Percentiles rank a stretch among this genome's conserved stretches.
Evolutionary conservation across 148 eudicot species (phyloP).

Genomic region (Vaccinium darrowii): DNA sequence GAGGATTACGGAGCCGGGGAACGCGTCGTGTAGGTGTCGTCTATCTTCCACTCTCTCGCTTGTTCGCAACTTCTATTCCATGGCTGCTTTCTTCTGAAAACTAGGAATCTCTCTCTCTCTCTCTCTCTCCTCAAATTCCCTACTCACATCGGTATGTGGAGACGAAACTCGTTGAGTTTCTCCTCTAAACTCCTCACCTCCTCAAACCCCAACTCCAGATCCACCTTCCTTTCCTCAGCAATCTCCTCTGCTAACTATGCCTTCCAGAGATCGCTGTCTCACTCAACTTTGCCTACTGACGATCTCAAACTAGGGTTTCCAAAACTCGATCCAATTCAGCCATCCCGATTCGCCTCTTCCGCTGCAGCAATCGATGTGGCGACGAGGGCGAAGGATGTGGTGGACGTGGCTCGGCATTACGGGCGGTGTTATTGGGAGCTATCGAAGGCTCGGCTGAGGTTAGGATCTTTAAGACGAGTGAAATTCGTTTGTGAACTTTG

Average conservation of each 20-base stretch:
- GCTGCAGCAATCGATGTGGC: slow-evolving; percentile 19
- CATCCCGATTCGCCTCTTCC: slow-evolving; percentile 26
- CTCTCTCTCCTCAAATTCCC: not conserved
- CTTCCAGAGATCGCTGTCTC: slow-evolving; percentile 18
- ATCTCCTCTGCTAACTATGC: not conserved
- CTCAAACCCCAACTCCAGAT: slow-evolving; percentile 11
- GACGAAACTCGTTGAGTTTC: slow-evolving; percentile 51
- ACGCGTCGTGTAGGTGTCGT: too few relatives aligned
- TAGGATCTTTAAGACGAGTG: not conserved
- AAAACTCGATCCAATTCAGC: slow-evolving; percentile 15
- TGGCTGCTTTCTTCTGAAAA: not conserved
- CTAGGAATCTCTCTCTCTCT: not conserved
- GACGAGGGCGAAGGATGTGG: slow-evolving; percentile 40
- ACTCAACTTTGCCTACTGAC: slow-evolving; percentile 20
- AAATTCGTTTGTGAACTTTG: not conserved
- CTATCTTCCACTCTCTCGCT: not conserved
- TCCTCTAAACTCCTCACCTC: slow-evolving; percentile 33
- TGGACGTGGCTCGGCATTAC: slow-evolving; percentile 49
- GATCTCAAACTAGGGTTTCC: slow-evolving; percentile 28
- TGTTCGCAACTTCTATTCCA: not conserved
- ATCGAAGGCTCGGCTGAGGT: slow-evolving; percentile 91
- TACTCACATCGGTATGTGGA: slow-evolving; percentile 33
- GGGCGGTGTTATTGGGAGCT: slow-evolving; percentile 90
- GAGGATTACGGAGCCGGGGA: too few relatives aligned
- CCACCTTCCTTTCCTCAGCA: slow-evolving; percentile 15